Percentiles rank a stretch among this genome's conserved stretches.
These are phyloP conservation scores for Tetragonia tetragonoides DNA, from an alignment of 148 eudicot species.

Conservation along the genomic window DNA sequence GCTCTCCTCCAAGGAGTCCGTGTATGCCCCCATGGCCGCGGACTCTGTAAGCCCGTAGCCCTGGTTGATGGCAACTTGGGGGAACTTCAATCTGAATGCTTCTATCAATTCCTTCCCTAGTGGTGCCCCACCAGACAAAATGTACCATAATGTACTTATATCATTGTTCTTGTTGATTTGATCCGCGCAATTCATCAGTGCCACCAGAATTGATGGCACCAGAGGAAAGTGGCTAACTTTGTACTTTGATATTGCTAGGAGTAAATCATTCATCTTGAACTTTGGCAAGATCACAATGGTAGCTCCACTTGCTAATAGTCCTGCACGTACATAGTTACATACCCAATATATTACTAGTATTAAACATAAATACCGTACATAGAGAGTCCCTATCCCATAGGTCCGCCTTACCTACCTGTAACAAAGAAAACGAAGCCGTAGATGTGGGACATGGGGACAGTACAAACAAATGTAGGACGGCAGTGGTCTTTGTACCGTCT, in stretches of 20 bases:
- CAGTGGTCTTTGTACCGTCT: too few relatives aligned
- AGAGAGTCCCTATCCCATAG: too few relatives aligned
- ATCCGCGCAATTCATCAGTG: constrained; percentile 64
- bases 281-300: constrained; percentile 71
- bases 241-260: constrained; percentile 61
- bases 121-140: constrained; percentile 85
- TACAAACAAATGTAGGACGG: constrained; percentile 54
- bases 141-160: constrained; percentile 43
- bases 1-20: constrained; percentile 78
- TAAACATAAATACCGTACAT: too few relatives aligned
- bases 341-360: too few relatives aligned
- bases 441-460: constrained; percentile 95
- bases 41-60: constrained; percentile 94
- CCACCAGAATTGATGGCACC: constrained; percentile 88
- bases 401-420: constrained; percentile 30
- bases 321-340: constrained; percentile 20
- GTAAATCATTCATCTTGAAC: constrained; percentile 78
- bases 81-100: constrained; percentile 72
- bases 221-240: constrained; percentile 60
- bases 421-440: constrained; percentile 82
- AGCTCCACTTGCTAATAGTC: constrained; percentile 66
- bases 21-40: constrained; percentile 76
- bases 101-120: constrained; percentile 81
- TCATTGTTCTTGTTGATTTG: constrained; percentile 45
- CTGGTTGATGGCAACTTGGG: constrained; percentile 58